These are phyloP conservation scores for Zygosaccharomyces sapae DNA, from an alignment of 1,139 yeast species.

Conservation along the genomic window DNA sequence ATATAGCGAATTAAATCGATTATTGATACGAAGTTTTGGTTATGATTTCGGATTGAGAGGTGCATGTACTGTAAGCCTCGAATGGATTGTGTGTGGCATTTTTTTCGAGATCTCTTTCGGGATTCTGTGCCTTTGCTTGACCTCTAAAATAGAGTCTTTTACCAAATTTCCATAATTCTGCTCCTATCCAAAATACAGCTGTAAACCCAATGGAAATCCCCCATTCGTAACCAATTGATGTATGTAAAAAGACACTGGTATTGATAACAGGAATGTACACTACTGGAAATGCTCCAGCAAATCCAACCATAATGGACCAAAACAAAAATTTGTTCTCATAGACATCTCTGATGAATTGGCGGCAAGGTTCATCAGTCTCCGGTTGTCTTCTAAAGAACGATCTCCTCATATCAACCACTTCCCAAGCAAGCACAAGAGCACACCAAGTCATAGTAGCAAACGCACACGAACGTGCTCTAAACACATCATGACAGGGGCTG, in stretches of 20 bases:
- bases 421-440: constrained; percentile 84
- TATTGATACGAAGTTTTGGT: constrained; percentile 1
- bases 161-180: constrained; percentile 63
- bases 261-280: constrained; percentile 87
- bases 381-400: constrained; percentile 76
- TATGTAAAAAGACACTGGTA: constrained; percentile 69
- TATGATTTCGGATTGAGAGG: constrained; percentile 27
- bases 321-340: constrained; percentile 77
- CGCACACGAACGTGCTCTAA: constrained; percentile 74
- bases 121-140: constrained; percentile 45
- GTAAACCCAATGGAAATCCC: constrained; percentile 69
- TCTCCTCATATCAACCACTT: constrained; percentile 70
- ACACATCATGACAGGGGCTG: constrained; percentile 58
- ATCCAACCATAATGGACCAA: constrained; percentile 77
- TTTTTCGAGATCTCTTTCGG: constrained; percentile 62
- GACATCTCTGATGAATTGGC: constrained; percentile 56
- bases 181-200: constrained; percentile 52
- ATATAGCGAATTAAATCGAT: neutral
- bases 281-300: constrained; percentile 72
- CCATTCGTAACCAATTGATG: constrained; percentile 78
- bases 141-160: constrained; percentile 56
- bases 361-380: constrained; percentile 57
- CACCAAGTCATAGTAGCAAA: constrained; percentile 91
- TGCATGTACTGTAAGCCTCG: constrained; percentile 44
- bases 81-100: constrained; percentile 51